Conservation (phyloP, 176 grass and related monocot genomes). For the Luzula sylvatica region DNA sequence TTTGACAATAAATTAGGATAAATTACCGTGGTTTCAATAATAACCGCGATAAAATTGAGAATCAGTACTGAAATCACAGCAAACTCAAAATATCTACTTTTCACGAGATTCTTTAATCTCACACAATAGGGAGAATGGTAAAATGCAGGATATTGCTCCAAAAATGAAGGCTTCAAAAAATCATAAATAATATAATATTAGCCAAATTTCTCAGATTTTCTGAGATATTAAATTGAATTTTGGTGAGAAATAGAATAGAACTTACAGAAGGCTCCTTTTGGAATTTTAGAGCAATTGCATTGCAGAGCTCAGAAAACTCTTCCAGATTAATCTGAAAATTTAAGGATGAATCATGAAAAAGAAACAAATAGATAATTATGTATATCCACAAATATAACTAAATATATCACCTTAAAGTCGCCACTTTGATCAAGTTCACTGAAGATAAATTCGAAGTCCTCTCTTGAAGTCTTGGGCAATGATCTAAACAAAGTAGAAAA, state of each 20-base stretch:
- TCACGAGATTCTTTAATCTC: conserved; percentile 70
- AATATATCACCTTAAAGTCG: conserved; percentile 79
- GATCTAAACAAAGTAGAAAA: conserved; percentile 49
- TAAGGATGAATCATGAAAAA: conserved; percentile 1
- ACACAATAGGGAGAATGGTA: conserved; percentile 59
- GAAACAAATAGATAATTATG: neutral
- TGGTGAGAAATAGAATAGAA: neutral
- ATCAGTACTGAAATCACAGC: conserved; percentile 59
- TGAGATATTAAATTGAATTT: no score
- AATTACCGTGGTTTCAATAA: conserved; percentile 94
- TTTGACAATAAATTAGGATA: conserved; percentile 7
- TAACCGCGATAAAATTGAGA: conserved; percentile 77
- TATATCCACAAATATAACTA: neutral
- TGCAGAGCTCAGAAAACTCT: conserved; percentile 91
- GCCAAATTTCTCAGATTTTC: conserved; percentile 11
- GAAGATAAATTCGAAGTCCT: conserved; percentile 97
- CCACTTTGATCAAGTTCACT: conserved; percentile 82
- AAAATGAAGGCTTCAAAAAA: conserved; percentile 74
- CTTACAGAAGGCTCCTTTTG: conserved; percentile 92
- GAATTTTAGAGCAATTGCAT: conserved; percentile 86
- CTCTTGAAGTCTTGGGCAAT: conserved; percentile 82
- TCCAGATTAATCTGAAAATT: conserved; percentile 72
- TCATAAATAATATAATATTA: conserved; percentile 25
- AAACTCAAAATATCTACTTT: conserved; percentile 58
- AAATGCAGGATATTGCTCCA: conserved; percentile 75